A percentile compares a stretch with the other conserved stretches of the same genome.
These are phyloP conservation scores for Mycena pura DNA, from an alignment of 768 basidiomycete species.

Conservation along the genomic window DNA sequence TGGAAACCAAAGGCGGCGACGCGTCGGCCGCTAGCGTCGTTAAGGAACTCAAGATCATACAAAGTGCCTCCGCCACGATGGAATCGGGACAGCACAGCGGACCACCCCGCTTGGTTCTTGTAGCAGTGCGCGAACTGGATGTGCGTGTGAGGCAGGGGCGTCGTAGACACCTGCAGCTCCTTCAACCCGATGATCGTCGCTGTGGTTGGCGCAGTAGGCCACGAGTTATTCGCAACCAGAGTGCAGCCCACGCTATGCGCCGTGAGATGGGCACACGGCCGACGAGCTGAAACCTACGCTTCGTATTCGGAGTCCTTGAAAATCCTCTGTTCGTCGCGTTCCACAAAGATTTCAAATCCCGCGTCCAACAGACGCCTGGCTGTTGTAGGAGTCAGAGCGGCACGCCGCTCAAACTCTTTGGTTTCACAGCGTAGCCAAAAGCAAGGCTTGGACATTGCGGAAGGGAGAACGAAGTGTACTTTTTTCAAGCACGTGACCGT, in stretches of 20 bases:
- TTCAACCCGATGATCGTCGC: conserved; percentile 94
- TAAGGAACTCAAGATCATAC: conserved; percentile 96
- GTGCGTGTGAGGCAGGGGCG: conserved; percentile 90
- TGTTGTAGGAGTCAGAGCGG: conserved; percentile 91
- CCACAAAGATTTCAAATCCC: conserved; percentile 90
- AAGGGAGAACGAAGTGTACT: not conserved
- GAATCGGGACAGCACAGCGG: conserved; percentile 85
- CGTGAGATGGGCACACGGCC: conserved; percentile 1
- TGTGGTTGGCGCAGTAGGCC: conserved; percentile 79
- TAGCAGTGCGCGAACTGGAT: conserved; percentile 99
- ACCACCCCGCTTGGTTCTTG: conserved; percentile 95
- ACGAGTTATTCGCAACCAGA: conserved; percentile 86
- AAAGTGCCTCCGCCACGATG: conserved; percentile 80
- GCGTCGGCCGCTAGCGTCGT: conserved; percentile 81
- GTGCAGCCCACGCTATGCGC: conserved; percentile 82
- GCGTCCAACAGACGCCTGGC: conserved; percentile 87
- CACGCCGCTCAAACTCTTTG: conserved; percentile 91
- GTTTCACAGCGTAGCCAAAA: conserved; percentile 99
- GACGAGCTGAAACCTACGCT: conserved; percentile 61
- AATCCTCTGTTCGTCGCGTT: conserved; percentile 92
- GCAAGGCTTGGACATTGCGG: conserved; percentile 54
- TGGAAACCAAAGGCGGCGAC: conserved; percentile 99
- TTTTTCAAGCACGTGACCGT: not conserved
- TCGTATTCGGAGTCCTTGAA: conserved; percentile 95
- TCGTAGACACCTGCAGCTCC: conserved; percentile 85